Conservation (phyloP, 768 basidiomycete species). For the Royoungia palumana region DNA sequence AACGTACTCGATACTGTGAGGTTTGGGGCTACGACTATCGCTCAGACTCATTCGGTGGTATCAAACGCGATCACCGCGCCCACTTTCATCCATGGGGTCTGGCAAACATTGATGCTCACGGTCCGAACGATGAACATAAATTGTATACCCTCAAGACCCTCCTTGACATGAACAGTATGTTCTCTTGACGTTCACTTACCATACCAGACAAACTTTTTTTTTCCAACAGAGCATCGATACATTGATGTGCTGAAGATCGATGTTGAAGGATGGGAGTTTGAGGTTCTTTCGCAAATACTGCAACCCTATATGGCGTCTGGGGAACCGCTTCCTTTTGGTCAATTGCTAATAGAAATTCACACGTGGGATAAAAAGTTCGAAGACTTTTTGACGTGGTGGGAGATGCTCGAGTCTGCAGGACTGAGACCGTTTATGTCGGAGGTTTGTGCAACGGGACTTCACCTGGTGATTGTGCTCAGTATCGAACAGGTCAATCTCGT, state of each 20-base stretch:
- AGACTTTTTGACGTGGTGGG: slow-evolving; percentile 44
- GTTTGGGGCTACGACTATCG: slow-evolving; percentile 61
- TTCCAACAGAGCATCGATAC: slow-evolving; percentile 30
- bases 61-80: slow-evolving; percentile 34
- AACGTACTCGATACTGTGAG: slow-evolving; percentile 44
- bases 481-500: slow-evolving; percentile 49
- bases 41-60: slow-evolving; percentile 33
- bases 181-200: neutral
- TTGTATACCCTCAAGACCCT: slow-evolving; percentile 45
- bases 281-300: slow-evolving; percentile 40
- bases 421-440: slow-evolving; percentile 48
- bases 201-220: neutral
- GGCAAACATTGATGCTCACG: slow-evolving; percentile 37
- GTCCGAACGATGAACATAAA: slow-evolving; percentile 30
- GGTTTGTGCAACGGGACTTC: slow-evolving; percentile 13
- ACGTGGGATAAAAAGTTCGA: slow-evolving; percentile 34
- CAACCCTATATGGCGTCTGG: slow-evolving; percentile 34
- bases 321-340: slow-evolving; percentile 44
- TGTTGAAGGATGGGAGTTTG: slow-evolving; percentile 48
- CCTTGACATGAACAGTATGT: slow-evolving; percentile 42
- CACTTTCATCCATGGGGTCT: slow-evolving; percentile 44
- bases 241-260: slow-evolving; percentile 46
- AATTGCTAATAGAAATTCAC: slow-evolving; percentile 47
- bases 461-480: slow-evolving; percentile 1
- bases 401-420: slow-evolving; percentile 44